Conservation (phyloP, 495 filamentous ascomycete genomes). For the Penicillium malachiteum region DNA sequence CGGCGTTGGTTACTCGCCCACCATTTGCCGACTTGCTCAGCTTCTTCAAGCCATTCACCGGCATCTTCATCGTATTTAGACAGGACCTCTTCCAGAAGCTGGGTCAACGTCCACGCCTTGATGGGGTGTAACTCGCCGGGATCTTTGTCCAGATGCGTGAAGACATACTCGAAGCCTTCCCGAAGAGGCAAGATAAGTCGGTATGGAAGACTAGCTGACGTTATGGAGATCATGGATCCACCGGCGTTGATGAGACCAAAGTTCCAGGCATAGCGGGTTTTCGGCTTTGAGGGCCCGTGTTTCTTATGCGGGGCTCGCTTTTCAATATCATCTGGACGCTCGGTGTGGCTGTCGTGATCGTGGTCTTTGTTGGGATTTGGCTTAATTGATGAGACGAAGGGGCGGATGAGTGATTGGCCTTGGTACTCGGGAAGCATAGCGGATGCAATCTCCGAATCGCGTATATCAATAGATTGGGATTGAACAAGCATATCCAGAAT, state of each 20-base stretch:
- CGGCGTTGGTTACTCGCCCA: conserved; percentile 39
- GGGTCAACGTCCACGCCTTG: conserved; percentile 27
- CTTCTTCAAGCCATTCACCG: conserved; percentile 38
- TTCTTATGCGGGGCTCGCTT: conserved; percentile 7
- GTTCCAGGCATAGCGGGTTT: conserved; percentile 28
- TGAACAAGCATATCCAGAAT: conserved; percentile 47
- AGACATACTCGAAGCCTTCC: conserved; percentile 38
- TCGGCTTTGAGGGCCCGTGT: conserved; percentile 9
- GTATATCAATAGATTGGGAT: conserved; percentile 36
- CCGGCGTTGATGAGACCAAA: conserved; percentile 48
- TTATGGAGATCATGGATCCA: conserved; percentile 37
- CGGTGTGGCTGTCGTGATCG: neutral
- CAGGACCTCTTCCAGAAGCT: conserved; percentile 23
- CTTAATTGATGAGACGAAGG: conserved; percentile 20
- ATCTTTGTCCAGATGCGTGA: conserved; percentile 36
- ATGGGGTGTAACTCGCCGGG: conserved; percentile 34
- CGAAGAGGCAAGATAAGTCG: conserved; percentile 42
- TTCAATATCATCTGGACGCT: conserved; percentile 1
- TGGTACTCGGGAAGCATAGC: conserved; percentile 38
- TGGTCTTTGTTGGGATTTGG: neutral
- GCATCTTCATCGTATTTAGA: conserved; percentile 32
- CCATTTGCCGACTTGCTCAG: conserved; percentile 39
- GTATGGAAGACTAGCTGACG: conserved; percentile 34
- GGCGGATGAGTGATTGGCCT: conserved; percentile 35
- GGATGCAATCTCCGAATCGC: conserved; percentile 34